phyloP scores from a whole-genome alignment of 108 stramenopile genomes.

The Fragilariopsis cylindrus region DNA sequence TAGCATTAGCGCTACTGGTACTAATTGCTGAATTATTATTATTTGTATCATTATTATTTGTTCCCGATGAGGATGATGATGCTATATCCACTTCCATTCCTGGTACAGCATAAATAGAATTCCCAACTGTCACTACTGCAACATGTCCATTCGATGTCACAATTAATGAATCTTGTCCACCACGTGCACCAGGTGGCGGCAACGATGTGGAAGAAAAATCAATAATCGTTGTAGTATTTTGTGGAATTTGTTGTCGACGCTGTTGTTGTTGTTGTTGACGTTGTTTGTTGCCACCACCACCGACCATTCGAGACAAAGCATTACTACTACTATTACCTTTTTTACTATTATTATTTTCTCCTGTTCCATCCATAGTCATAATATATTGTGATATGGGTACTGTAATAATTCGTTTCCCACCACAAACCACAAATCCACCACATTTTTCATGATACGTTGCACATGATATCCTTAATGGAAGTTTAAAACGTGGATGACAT shows the following conservation, averaged over 20 bases:
- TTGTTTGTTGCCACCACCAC: conserved; percentile 2
- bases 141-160: conserved; percentile 63
- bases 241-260: neutral
- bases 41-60: neutral
- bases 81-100: conserved; percentile 24
- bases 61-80: neutral
- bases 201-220: conserved; percentile 36
- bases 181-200: conserved; percentile 66
- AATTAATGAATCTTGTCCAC: conserved; percentile 62
- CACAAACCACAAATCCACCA: conserved; percentile 67
- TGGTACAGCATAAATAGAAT: conserved; percentile 71
- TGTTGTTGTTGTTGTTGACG: neutral
- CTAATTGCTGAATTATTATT: neutral
- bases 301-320: neutral
- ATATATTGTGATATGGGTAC: conserved; percentile 33
- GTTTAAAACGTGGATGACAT: conserved; percentile 2
- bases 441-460: conserved; percentile 59
- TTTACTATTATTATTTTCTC: neutral
- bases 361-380: conserved; percentile 1
- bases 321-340: neutral
- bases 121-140: conserved; percentile 72
- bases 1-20: neutral
- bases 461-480: conserved; percentile 62
- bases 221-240: conserved; percentile 1
- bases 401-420: conserved; percentile 46